Percentiles rank a stretch among this genome's conserved stretches.
Conservation (phyloP, 1,284 basidiomycete species). For the Fomitopsis betulina region DNA sequence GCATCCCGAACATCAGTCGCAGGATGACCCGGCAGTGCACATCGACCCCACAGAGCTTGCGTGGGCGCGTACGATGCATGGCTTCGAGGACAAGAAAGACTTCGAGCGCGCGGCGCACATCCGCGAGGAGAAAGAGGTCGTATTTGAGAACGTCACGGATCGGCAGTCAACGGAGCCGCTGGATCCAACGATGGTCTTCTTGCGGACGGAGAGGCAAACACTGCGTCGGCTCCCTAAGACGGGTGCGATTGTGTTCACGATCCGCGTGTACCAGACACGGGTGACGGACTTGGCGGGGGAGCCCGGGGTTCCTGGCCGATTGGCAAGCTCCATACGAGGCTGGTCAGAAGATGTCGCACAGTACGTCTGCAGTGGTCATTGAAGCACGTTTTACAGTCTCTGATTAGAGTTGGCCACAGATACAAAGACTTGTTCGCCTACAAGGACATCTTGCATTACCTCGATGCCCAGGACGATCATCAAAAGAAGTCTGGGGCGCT, state of each 20-base stretch:
- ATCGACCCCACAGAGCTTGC: constrained; percentile 62
- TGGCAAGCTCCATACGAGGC: constrained; percentile 63
- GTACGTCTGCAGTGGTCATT: constrained; percentile 18
- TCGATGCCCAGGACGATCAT: constrained; percentile 42
- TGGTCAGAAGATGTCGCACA: constrained; percentile 65
- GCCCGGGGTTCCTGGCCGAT: constrained; percentile 57
- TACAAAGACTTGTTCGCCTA: constrained; percentile 58
- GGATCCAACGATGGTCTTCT: constrained; percentile 43
- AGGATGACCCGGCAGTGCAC: constrained; percentile 19
- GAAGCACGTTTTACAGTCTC: neutral
- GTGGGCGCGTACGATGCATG: constrained; percentile 64
- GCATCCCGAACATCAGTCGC: constrained; percentile 12
- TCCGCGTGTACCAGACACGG: constrained; percentile 68
- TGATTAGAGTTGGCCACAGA: constrained; percentile 15
- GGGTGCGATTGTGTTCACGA: constrained; percentile 75
- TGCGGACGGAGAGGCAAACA: constrained; percentile 72
- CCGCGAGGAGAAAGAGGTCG: constrained; percentile 7
- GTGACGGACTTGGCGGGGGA: constrained; percentile 56
- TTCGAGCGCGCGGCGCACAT: constrained; percentile 21
- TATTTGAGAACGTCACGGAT: neutral
- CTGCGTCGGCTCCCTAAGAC: constrained; percentile 61
- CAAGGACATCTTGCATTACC: constrained; percentile 41
- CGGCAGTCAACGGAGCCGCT: neutral
- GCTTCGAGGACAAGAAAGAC: constrained; percentile 48
- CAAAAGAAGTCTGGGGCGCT: constrained; percentile 25